These are phyloP conservation scores for Metarhizium guizhouense DNA, from an alignment of 2,329 filamentous ascomycete species.

Conservation along the genomic window DNA sequence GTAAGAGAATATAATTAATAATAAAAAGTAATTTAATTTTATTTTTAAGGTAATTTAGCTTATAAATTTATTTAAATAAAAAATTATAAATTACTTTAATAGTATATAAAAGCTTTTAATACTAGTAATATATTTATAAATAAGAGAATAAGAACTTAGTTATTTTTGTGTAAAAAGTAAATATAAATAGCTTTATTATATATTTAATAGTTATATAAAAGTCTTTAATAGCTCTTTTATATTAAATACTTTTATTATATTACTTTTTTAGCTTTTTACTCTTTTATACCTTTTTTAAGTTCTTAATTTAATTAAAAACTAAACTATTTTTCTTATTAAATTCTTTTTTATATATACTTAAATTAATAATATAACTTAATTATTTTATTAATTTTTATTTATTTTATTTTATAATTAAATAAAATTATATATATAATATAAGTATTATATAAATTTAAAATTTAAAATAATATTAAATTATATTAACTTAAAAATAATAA, in stretches of 20 bases:
- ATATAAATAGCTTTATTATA: too few relatives aligned
- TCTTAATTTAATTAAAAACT: slow-evolving; percentile 10
- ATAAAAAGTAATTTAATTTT: slow-evolving; percentile 31
- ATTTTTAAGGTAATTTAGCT: slow-evolving; percentile 25
- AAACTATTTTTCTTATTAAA: slow-evolving; percentile 9
- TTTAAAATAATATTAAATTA: too few relatives aligned
- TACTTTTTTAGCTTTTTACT: slow-evolving; percentile 1
- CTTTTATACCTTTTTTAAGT: slow-evolving; percentile 9
- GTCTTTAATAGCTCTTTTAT: not conserved
- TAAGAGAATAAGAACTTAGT: slow-evolving; percentile 31
- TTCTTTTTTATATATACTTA: slow-evolving; percentile 6
- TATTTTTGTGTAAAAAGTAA: slow-evolving; percentile 26
- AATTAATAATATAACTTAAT: not conserved
- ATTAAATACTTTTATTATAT: not conserved
- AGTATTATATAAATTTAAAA: too few relatives aligned
- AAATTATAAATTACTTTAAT: slow-evolving; percentile 21
- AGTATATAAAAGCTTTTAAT: slow-evolving; percentile 27
- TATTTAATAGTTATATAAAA: slow-evolving; percentile 10
- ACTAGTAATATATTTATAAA: slow-evolving; percentile 27
- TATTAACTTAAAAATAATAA: too few relatives aligned
- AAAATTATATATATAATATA: too few relatives aligned
- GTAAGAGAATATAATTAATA: slow-evolving; percentile 30
- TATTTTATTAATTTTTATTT: too few relatives aligned
- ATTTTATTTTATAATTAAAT: too few relatives aligned
- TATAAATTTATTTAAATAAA: slow-evolving; percentile 21